Base-by-base conservation (phyloP, 2,329 filamentous ascomycete species). In the Neonectria coccinea region DNA sequence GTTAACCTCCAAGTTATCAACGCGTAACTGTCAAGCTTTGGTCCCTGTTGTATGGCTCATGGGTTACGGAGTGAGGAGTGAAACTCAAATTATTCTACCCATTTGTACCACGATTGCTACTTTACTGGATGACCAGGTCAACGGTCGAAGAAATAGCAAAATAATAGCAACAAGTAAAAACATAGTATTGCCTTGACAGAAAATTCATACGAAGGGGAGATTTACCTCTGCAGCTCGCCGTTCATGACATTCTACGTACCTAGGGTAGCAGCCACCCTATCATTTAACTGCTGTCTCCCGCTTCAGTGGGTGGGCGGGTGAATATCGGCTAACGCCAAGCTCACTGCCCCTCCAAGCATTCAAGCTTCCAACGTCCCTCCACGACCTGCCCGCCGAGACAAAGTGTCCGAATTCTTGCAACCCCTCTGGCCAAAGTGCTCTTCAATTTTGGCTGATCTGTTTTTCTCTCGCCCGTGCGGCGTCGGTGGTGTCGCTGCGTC, bases 321-420 rank as follows among this genome's bases (percentile, higher is more conserved):
- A 75, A 73, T 56, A 8, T 68, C 73, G 73, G 73, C 53, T 62
- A 66, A 67, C 48, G 51, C 44, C 22, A 56, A 72, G 64, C 69
- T 71, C 45, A 33, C 29, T 69, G 71, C 69, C 68, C 72, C 70
- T 74, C 72, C 69, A 74, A 72, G 61, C 60, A 66, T 68, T 55
- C 53, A 60, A 70, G 66, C 64, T 70, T 57, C 41, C 48, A 60
- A 67, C 62, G 64, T 62, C 62, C 52, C 45, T 70, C 64, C 54
- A 58, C 52, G 41, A 63, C 64, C 41, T 27, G 54, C 56, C 62
- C 47, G 60, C 60, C 64, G 53, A 62, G 53, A 70, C 25, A 52
- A 52, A 52, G 56, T 55, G 50, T 63, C 44, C 25, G 52, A 42
- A 41, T 51, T 54, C 39, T 48, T 54, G 12, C 39, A 45, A 42